Conservation (phyloP, 331 rosid genomes). For the Cucumis variabilis region DNA sequence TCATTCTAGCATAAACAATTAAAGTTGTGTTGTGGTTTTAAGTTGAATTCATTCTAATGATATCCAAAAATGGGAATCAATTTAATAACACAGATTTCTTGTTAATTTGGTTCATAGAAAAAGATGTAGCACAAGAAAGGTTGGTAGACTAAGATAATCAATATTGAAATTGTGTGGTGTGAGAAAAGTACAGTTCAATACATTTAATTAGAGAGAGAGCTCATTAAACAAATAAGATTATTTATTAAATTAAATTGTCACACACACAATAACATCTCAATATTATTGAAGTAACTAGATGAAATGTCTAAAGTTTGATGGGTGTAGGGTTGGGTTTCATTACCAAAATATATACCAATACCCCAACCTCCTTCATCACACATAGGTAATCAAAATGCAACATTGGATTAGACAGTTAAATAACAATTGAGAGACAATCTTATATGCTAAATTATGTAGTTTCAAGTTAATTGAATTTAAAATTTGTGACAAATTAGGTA, state of each 20-base stretch:
- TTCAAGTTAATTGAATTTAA: neutral
- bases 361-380: neutral
- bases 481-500: neutral
- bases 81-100: neutral
- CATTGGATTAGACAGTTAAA: neutral
- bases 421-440: neutral
- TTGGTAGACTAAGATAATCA: neutral
- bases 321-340: slow-evolving; percentile 48
- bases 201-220: neutral
- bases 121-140: neutral
- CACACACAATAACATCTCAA: slow-evolving; percentile 7
- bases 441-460: neutral
- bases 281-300: slow-evolving; percentile 43
- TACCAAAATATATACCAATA: slow-evolving; percentile 19
- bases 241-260: neutral
- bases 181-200: neutral
- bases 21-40: too few relatives aligned
- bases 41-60: neutral
- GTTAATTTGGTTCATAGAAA: neutral
- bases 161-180: neutral
- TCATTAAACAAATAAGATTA: neutral
- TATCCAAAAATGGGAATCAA: neutral
- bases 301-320: slow-evolving; percentile 58
- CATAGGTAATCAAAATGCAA: neutral
- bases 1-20: too few relatives aligned